Conservation (phyloP, 495 filamentous ascomycete genomes). For the Aspergillus taichungensis region DNA sequence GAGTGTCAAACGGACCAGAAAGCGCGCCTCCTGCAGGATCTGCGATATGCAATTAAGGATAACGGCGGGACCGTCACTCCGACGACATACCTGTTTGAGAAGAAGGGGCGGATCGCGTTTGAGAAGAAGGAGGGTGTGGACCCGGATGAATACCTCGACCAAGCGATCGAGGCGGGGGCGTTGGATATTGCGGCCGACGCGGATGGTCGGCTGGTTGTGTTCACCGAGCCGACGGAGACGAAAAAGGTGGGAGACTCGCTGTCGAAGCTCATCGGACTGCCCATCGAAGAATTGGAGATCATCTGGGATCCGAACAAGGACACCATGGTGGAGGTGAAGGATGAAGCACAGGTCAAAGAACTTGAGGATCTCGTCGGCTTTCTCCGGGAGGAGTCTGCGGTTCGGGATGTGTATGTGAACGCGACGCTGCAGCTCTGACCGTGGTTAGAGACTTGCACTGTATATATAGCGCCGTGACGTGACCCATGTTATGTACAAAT, state of each 20-base stretch:
- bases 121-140: conserved; percentile 50
- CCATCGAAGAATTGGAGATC: conserved; percentile 64
- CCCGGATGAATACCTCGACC: conserved; percentile 71
- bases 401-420: conserved; percentile 64
- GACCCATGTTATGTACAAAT: conserved; percentile 12
- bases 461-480: neutral
- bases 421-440: conserved; percentile 24
- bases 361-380: conserved; percentile 33
- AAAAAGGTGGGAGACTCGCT: conserved; percentile 56
- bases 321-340: conserved; percentile 51
- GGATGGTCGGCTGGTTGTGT: conserved; percentile 61
- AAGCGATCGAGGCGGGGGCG: conserved; percentile 77
- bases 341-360: conserved; percentile 43
- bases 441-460: neutral
- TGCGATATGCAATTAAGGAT: conserved; percentile 60
- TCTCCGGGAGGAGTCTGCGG: conserved; percentile 51
- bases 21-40: conserved; percentile 57
- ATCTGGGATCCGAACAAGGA: conserved; percentile 81
- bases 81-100: conserved; percentile 76
- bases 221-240: conserved; percentile 63
- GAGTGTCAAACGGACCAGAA: conserved; percentile 81
- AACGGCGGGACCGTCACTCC: conserved; percentile 58
- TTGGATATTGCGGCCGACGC: conserved; percentile 68
- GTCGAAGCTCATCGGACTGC: conserved; percentile 47
- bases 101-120: conserved; percentile 62